Base-by-base conservation (phyloP, 1,139 yeast species). In the Tardiomyces depauwii region DNA sequence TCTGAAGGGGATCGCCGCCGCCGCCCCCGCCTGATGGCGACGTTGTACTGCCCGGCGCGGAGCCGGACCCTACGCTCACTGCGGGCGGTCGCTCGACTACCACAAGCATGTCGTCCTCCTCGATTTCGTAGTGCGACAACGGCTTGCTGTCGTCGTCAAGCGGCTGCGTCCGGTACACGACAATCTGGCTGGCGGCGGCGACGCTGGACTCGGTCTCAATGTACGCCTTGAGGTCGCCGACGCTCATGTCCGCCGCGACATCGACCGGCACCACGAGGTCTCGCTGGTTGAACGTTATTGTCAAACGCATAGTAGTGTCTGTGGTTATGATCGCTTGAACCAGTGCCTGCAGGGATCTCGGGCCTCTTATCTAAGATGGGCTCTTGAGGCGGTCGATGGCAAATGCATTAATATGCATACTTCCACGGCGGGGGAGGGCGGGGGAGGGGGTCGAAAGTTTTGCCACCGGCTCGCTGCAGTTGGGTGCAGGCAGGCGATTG, bases 161-260 rank as follows among this genome's bases (percentile, higher is more conserved):
- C 6, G 66, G 58, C 38, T 65, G 66, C 45, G 76, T 75, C 52
- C 80, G 71, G 54, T 68, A 70, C 28, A 68, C 61, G 44, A 84
- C 56, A 13, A 71, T 62, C 58, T 81, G 85, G 19, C 65, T 56
- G 0, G 54, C 51, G 2, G 77, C 68, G 6, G 70, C 68, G 36
- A 82, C 72, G 21, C 70, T 73, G 18, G 87, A 75, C 57, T 88
- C 96, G 2, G 87, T 80, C 53, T 81, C 87, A 6, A 89, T 62
- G 53, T 83, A 80, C 0, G 94, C 95, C 50, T 77, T 73, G 55
- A 89, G 74, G 60, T 88, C 96, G 13, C 63, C 72, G 9, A 87
- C 61, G 0, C 77, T 60, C 69, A 88, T 74, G 18, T 82, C 82
- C 1, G 69, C 76, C 2, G 88, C 77, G 2, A 82, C 72, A 46